A percentile compares a stretch with the other conserved stretches of the same genome.
Conservation (phyloP, 192 early-diverging fungal genomes). For the Thamnidium elegans region DNA sequence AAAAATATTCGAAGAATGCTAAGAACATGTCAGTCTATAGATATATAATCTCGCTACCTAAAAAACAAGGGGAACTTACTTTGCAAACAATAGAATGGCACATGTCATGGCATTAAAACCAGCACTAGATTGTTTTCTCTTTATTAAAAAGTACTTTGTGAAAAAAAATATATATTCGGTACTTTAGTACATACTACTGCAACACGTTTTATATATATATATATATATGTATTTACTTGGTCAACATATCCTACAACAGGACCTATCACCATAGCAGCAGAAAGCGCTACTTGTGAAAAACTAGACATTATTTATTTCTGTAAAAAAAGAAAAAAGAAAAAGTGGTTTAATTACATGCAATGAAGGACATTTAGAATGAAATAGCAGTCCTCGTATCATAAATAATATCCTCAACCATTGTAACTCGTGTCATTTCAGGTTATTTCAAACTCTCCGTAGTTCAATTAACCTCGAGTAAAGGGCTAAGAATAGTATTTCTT, state of each 20-base stretch:
- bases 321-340: constrained; percentile 2
- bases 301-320: neutral
- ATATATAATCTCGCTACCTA: neutral
- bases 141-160: constrained; percentile 44
- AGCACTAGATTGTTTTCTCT: constrained; percentile 43
- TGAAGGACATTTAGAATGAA: too few relatives aligned
- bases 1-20: constrained; percentile 46
- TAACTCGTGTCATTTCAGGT: too few relatives aligned
- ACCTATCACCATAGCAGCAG: constrained; percentile 51
- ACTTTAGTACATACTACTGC: neutral
- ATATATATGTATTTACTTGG: constrained; percentile 37
- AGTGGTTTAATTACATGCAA: constrained; percentile 2
- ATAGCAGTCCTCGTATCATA: too few relatives aligned
- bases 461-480: too few relatives aligned
- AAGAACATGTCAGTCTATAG: neutral
- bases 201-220: neutral
- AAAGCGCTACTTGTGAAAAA: constrained; percentile 20
- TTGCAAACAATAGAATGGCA: constrained; percentile 51
- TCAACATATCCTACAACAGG: constrained; percentile 60
- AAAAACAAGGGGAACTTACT: constrained; percentile 28
- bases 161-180: neutral
- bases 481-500: too few relatives aligned
- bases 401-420: too few relatives aligned
- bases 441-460: too few relatives aligned
- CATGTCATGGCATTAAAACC: constrained; percentile 57